phyloP scores from a whole-genome alignment of 176 grass and related monocot species.

The Oryza brachyantha region DNA sequence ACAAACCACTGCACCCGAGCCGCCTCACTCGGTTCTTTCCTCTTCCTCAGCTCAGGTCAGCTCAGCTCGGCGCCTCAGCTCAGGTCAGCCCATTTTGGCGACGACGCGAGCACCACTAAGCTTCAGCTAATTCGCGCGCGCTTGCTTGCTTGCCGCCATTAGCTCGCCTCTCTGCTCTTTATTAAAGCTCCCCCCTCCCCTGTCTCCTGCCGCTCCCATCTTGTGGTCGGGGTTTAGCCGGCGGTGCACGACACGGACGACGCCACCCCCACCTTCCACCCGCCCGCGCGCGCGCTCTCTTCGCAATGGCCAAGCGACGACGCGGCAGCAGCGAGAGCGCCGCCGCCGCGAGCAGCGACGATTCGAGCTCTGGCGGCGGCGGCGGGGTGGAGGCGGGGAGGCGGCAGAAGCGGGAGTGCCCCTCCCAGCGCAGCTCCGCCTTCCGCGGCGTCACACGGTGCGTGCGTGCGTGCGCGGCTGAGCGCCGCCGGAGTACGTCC shows the following conservation, averaged over 20 bases:
- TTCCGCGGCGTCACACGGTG: conserved; percentile 76
- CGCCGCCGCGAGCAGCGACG: background rate
- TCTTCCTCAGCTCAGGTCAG: background rate
- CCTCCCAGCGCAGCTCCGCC: conserved; percentile 63
- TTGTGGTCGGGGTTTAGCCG: background rate
- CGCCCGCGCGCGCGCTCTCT: no score
- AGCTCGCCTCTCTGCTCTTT: background rate
- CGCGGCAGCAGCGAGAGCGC: background rate
- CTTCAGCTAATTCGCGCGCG: background rate
- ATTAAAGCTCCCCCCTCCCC: background rate
- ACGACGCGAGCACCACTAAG: background rate
- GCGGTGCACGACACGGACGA: no score
- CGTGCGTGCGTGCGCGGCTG: background rate
- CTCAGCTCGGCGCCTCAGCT: no score
- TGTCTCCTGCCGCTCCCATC: background rate
- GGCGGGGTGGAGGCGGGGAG: background rate
- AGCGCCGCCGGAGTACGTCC: background rate
- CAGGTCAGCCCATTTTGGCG: background rate
- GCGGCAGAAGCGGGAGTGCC: conserved; percentile 48
- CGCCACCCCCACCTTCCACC: no score
- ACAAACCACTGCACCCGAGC: no score
- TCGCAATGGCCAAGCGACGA: conserved; percentile 29
- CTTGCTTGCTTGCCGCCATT: background rate
- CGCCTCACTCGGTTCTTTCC: background rate
- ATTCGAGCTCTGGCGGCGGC: background rate